Percentiles rank a stretch among this genome's conserved stretches.
Conservation (phyloP, 2,329 filamentous ascomycete species). For the Alternaria alternata region DNA sequence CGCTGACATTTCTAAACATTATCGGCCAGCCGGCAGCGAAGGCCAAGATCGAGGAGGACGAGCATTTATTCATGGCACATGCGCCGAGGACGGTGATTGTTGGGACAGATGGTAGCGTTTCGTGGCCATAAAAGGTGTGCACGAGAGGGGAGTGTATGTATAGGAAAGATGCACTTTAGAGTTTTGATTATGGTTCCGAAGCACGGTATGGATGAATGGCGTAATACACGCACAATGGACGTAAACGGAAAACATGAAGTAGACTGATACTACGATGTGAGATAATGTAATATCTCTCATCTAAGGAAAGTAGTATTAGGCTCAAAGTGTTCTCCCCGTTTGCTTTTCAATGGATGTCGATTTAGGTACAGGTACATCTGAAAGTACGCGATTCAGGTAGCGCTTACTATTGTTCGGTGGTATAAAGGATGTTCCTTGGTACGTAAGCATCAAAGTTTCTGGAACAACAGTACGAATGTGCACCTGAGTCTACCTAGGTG, state of each 20-base stretch:
- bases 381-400: neutral
- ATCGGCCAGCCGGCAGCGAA: neutral
- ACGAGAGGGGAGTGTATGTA: neutral
- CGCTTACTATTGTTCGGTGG: no score
- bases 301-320: neutral
- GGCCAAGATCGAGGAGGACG: neutral
- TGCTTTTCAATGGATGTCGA: no score
- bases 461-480: neutral
- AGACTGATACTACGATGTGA: neutral
- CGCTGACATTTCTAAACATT: neutral
- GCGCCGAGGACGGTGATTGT: conserved; percentile 1
- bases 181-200: neutral
- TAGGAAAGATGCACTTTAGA: neutral
- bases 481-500: no score
- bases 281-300: neutral
- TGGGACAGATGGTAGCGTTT: neutral
- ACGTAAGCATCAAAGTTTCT: no score
- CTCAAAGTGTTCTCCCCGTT: neutral
- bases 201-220: neutral
- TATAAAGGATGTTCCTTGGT: no score
- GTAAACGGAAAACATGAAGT: neutral
- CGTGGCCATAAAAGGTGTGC: neutral
- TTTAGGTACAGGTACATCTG: neutral
- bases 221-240: neutral
- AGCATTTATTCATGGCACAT: conserved; percentile 1